Evolutionary conservation across 768 basidiomycete genomes (phyloP), one percentile per base, ranked within the genome.

Genomic region (Termitomyces sp.): DNA sequence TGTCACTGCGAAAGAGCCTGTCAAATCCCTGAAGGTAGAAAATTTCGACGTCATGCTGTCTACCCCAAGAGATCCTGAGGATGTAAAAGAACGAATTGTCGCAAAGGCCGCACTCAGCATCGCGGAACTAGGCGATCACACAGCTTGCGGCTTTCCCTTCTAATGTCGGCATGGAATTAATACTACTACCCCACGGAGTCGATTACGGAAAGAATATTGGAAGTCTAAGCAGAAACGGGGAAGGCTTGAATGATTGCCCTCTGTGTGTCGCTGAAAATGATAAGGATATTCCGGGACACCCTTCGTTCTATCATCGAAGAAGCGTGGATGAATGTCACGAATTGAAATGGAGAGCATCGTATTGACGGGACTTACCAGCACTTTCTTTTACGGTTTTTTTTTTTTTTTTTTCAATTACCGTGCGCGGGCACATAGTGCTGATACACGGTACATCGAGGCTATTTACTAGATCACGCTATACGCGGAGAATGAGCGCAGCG

Each of bases 71-170:
- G 83, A 81, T 30, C 67, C 75, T 35, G 88, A 88, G 63, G 88
- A 91, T 28, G 89, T 92, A 62, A 86, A 85, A 68, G 95, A 97
- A 65, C 79, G 96, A 9, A 83, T 82, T 15, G 85, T 98, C 64
- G 89, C 94, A 2, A 95, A 95, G 70, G 95, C 96, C 2, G 96
- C 95, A n/a, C 73, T 98, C 63, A 94, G 85, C 40, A 85, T 98
- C 9, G 92, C 95, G 0, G 96, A 99, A 69, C 76, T 98, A 42
- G 79, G 94, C 91, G 59, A 63, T 86, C 74, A 33, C 23, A 10
- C n/a, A 38, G 41, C 44, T n/a, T 43, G 28, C 21, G 33, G 23
- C 43, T 6, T 55, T n/a, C 53, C 43, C 38, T 51, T 46, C 35
- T 31, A 38, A 28, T 37, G n/a, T 15, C 11, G 62, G 52, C 66